Evolutionary conservation across 306 rosid species (phyloP).

Genomic region (Styphnolobium japonicum): DNA sequence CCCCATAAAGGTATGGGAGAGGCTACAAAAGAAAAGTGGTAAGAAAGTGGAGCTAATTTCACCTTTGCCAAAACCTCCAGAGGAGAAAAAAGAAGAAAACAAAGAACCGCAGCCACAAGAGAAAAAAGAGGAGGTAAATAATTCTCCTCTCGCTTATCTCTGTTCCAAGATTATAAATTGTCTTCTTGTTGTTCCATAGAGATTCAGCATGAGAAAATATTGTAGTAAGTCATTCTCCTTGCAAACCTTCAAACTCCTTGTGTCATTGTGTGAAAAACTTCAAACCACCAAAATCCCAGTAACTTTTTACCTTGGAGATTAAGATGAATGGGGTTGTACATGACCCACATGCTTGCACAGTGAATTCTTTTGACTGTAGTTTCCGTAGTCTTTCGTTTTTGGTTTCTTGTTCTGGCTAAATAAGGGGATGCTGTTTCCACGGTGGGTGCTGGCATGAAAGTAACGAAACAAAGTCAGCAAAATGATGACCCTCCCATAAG

Average conservation of each 20-base stretch:
- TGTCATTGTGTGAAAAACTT: not conserved
- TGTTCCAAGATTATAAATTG: no score
- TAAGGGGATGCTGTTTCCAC: not conserved
- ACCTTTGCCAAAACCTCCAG: constrained; percentile 79
- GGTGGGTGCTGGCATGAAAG: constrained; percentile 52
- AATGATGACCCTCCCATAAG: constrained; percentile 30
- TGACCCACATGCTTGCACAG: not conserved
- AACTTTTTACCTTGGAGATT: not conserved
- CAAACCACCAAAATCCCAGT: not conserved
- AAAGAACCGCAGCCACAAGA: constrained; percentile 46
- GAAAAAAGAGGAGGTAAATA: constrained; percentile 82
- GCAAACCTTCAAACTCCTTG: no score
- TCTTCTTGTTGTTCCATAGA: no score
- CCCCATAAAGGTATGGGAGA: constrained; percentile 82
- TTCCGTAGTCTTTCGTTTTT: not conserved
- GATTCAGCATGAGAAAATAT: not conserved
- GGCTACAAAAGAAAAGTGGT: constrained; percentile 89
- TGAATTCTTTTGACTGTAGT: not conserved
- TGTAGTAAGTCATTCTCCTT: not conserved
- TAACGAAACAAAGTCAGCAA: constrained; percentile 51
- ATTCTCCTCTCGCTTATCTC: not conserved
- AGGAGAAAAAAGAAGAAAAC: constrained; percentile 49
- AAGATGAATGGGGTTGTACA: not conserved
- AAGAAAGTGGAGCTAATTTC: constrained; percentile 82
- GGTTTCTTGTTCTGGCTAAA: constrained; percentile 7